Evolutionary conservation across 148 eudicot species (phyloP).

Genomic region (Drosera capensis): DNA sequence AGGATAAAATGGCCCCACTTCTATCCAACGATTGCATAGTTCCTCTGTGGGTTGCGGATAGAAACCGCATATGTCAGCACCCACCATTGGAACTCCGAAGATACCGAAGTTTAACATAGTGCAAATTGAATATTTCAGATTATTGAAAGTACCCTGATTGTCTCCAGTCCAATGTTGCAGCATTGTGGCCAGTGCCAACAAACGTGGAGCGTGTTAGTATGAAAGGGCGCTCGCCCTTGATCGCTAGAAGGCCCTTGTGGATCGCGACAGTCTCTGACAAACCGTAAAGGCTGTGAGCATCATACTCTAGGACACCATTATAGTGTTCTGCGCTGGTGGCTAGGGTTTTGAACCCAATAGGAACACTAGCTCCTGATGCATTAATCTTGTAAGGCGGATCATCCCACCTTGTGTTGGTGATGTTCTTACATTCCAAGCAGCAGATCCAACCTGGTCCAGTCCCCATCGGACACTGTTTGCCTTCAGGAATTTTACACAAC

Average conservation of each 20-base stretch:
- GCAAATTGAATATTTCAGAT: constrained; percentile 65
- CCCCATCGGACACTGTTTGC: constrained; percentile 46
- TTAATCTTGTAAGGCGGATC: constrained; percentile 88
- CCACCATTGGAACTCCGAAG: constrained; percentile 95
- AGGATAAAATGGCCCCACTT: constrained; percentile 89
- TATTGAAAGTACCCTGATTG: constrained; percentile 76
- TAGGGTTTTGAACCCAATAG: constrained; percentile 66
- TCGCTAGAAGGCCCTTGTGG: constrained; percentile 52
- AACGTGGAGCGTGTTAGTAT: constrained; percentile 61
- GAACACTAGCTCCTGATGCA: constrained; percentile 40
- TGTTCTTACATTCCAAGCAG: constrained; percentile 60
- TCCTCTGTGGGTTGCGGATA: constrained; percentile 88
- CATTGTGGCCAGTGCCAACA: constrained; percentile 18
- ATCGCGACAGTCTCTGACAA: constrained; percentile 65
- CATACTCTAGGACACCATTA: constrained; percentile 70
- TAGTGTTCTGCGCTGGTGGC: no score
- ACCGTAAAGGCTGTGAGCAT: constrained; percentile 81
- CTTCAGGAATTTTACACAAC: no score
- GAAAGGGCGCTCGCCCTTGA: constrained; percentile 76
- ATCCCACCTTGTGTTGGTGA: constrained; percentile 70
- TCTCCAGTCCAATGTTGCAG: constrained; percentile 99
- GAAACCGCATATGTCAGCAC: constrained; percentile 92
- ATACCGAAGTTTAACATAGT: constrained; percentile 84
- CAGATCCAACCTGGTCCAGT: constrained; percentile 72
- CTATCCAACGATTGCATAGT: constrained; percentile 96